A percentile compares a stretch with the other conserved stretches of the same genome.
Conservation (phyloP, 495 filamentous ascomycete genomes). For the Margaritispora aquatica region DNA sequence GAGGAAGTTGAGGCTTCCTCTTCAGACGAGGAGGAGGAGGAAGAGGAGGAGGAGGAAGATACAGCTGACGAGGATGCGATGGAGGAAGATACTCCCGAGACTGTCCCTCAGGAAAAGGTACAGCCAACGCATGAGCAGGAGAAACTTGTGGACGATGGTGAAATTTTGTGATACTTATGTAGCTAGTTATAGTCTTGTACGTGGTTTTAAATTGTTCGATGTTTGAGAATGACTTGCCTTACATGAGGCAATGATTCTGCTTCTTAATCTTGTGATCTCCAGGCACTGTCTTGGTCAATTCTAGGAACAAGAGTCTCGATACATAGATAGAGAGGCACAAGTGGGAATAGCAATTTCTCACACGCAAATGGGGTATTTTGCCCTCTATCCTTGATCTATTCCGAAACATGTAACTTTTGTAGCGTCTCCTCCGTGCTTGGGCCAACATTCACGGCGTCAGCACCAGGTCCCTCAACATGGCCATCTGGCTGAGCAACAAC, state of each 20-base stretch:
- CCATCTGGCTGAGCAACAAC: slow-evolving; percentile 21
- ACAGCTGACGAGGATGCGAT: neutral
- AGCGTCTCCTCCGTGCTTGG: slow-evolving; percentile 16
- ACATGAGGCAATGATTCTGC: too few species aligned
- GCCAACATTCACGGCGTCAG: slow-evolving; percentile 17
- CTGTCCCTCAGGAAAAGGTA: too few species aligned
- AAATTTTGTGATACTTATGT: neutral
- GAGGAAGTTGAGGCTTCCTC: neutral
- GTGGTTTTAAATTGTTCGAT: neutral
- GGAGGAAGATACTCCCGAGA: neutral
- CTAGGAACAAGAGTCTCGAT: too few species aligned
- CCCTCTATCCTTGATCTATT: neutral
- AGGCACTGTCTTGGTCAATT: too few species aligned
- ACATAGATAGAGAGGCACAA: neutral
- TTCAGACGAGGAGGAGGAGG: neutral
- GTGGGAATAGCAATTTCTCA: neutral
- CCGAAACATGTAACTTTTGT: slow-evolving; percentile 13
- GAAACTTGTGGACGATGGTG: neutral
- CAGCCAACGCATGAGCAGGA: neutral
- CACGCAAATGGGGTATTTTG: neutral
- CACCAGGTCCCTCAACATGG: slow-evolving; percentile 15
- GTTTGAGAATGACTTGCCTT: neutral
- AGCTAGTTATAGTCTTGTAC: neutral
- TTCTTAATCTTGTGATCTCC: too few species aligned
- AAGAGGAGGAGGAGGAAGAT: neutral